phyloP scores from a whole-genome alignment of 768 basidiomycete genomes.

The Russula ochroleuca region DNA sequence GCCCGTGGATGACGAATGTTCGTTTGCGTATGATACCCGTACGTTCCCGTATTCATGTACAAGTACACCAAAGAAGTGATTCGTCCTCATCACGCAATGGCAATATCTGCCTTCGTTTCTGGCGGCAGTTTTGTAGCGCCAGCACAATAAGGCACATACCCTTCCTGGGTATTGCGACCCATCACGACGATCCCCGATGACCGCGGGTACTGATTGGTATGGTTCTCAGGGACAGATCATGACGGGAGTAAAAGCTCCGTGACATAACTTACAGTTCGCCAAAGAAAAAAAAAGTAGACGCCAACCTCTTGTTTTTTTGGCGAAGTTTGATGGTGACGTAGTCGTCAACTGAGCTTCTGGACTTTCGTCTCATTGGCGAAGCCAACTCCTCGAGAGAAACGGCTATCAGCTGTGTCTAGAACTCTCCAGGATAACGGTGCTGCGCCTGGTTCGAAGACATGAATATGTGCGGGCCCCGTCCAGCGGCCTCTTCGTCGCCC shows the following conservation, averaged over 20 bases:
- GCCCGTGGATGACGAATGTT: not conserved
- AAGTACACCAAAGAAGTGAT: not conserved
- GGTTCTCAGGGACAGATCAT: not conserved
- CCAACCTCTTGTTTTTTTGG: not conserved
- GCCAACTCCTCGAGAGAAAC: slow-evolving; percentile 1
- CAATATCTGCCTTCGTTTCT: not conserved
- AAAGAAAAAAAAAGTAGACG: not conserved
- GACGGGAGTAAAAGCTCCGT: not conserved
- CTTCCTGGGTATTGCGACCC: not conserved
- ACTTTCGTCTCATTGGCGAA: not conserved
- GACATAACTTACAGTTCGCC: not conserved
- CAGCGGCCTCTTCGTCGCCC: not conserved
- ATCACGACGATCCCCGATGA: not conserved
- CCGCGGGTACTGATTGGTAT: not conserved
- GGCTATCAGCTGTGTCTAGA: not conserved
- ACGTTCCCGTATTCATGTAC: not conserved
- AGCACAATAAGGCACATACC: not conserved
- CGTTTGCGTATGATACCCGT: not conserved
- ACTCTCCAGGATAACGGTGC: not conserved
- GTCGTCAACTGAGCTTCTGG: not conserved
- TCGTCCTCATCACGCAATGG: not conserved
- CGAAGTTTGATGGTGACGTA: slow-evolving; percentile 1
- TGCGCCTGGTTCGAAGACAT: not conserved
- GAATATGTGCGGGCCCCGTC: slow-evolving; percentile 1
- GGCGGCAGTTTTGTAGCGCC: not conserved